Percentiles rank a stretch among this genome's conserved stretches.
Evolutionary conservation across 768 basidiomycete genomes (phyloP).

Genomic region (Lactarius trivialis): DNA sequence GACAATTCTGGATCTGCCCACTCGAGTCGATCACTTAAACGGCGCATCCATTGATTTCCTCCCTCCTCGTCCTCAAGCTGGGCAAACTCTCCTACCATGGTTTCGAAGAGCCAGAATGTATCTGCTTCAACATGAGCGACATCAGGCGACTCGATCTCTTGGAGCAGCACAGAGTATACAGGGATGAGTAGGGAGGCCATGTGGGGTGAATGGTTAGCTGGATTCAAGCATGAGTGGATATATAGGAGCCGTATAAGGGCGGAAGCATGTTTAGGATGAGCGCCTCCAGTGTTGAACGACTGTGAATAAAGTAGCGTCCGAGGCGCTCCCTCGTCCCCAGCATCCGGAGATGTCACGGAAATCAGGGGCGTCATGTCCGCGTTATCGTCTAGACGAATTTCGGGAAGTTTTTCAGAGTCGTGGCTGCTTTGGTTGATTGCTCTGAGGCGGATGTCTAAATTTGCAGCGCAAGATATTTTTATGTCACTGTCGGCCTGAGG

Average conservation of each 20-base stretch:
- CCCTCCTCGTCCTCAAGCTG: constrained; percentile 69
- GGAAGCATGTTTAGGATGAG: constrained; percentile 54
- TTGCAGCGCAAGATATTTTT: constrained; percentile 35
- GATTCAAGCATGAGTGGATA: constrained; percentile 64
- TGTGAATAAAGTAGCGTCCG: constrained; percentile 45
- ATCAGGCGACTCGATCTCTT: constrained; percentile 57
- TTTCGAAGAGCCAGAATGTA: constrained; percentile 77
- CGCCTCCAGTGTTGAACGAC: constrained; percentile 38
- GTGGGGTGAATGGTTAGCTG: constrained; percentile 61
- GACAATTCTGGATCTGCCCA: constrained; percentile 62
- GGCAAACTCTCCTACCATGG: constrained; percentile 62
- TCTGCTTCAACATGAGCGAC: constrained; percentile 69
- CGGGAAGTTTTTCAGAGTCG: constrained; percentile 33
- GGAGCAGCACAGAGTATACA: constrained; percentile 52
- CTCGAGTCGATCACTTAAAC: constrained; percentile 50
- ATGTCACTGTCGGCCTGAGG: constrained; percentile 7
- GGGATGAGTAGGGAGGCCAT: constrained; percentile 65
- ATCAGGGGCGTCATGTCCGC: constrained; percentile 24
- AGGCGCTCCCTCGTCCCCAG: constrained; percentile 27
- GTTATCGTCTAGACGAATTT: constrained; percentile 32
- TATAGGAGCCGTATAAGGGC: constrained; percentile 66
- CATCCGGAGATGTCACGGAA: constrained; percentile 35
- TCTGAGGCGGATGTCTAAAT: constrained; percentile 49
- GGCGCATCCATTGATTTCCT: constrained; percentile 54
- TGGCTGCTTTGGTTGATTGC: constrained; percentile 33